Evolutionary conservation across 148 eudicot species (phyloP), one percentile per base, ranked within the genome.

Genomic region (Spergularia bocconei): DNA sequence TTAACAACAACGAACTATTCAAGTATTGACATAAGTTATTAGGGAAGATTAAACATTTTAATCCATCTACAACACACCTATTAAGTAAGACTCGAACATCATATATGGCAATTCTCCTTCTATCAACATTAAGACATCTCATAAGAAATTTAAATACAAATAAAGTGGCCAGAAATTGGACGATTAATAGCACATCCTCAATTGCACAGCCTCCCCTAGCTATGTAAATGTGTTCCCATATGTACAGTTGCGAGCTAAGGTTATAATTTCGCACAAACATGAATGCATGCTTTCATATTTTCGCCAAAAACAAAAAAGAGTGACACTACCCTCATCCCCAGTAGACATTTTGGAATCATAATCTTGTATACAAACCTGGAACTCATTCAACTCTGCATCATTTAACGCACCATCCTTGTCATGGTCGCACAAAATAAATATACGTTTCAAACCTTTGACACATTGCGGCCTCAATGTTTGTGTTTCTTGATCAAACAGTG

Each of bases 371-470:
- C 0, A 66, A 66, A 41, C n/a, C 98, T 94, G 98, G 78, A 94
- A 94, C 77, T 88, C 91, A 78, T 94, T 94, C 86, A 94, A 79
- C 78, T 94, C 98, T 56, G 86, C 93, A 81, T 91, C 97, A 79
- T 91, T 90, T 67, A 94, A 90, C 15, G 96, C 91, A 74, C 95
- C 97, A 85, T 94, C 98, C 69, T 86, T 85, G 78, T 94, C 98
- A 72, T 79, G 89, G 66, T 94, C 98, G 72, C 97, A 62, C 98
- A 66, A 66, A 11, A 17, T 20, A 36, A 67, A 50, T 67, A 12
- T 17, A 17, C 71, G 86, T 73, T 91, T 94, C 79, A 94, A 84
- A 72, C 96, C 97, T 87, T 85, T 90, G 47, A 94, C 85, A 77
- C 98, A 94, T 63, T 93, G 90, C 52, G 98, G 93, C 81, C 85